Evolutionary conservation across 2,329 filamentous ascomycete genomes (phyloP).

Genomic region (Lachnellula arida): DNA sequence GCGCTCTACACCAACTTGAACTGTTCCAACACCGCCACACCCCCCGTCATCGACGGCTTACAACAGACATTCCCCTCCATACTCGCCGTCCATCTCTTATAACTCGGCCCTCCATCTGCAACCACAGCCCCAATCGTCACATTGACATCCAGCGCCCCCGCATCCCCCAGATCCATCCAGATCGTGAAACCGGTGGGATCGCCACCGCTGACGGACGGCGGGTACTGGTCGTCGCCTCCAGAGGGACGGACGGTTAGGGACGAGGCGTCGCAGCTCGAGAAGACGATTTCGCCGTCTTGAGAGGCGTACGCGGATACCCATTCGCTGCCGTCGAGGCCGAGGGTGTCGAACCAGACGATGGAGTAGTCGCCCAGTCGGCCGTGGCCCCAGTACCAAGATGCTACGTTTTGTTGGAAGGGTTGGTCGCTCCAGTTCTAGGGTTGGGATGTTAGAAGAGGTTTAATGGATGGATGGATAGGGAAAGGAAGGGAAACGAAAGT

Average conservation of each 20-base stretch:
- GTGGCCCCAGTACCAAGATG: constrained; percentile 44
- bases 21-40: neutral
- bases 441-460: too few species aligned
- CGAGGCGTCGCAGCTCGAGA: too few species aligned
- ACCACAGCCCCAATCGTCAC: neutral
- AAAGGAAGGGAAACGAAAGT: neutral
- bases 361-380: constrained; percentile 38
- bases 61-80: neutral
- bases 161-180: constrained; percentile 2
- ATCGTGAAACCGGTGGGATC: neutral
- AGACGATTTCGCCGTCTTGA: constrained; percentile 26
- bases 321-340: constrained; percentile 26
- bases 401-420: constrained; percentile 32
- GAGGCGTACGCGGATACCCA: constrained; percentile 30
- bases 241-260: constrained; percentile 16
- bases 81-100: constrained; percentile 2
- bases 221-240: constrained; percentile 1
- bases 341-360: constrained; percentile 40
- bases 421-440: constrained; percentile 39
- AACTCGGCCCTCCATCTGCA: neutral
- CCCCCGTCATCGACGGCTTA: neutral
- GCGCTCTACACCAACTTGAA: neutral
- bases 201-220: neutral
- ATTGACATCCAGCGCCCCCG: neutral
- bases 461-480: too few species aligned